phyloP scores from a whole-genome alignment of 2,329 filamentous ascomycete genomes.

The Truncatella angustata region DNA sequence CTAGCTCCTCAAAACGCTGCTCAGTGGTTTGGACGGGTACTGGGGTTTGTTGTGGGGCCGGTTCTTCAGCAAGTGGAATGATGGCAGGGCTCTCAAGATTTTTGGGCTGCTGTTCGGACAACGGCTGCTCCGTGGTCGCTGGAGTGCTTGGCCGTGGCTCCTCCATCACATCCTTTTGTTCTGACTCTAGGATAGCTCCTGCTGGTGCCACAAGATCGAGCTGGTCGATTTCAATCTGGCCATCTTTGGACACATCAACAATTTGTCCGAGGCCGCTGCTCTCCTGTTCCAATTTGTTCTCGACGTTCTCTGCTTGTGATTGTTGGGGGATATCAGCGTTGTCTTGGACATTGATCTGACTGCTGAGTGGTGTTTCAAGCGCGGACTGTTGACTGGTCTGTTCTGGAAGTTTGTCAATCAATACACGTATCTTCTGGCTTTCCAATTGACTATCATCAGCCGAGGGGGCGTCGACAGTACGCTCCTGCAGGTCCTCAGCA shows the following conservation, averaged over 20 bases:
- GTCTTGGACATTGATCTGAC: not conserved
- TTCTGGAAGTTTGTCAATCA: too few species aligned
- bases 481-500: not conserved
- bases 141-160: not conserved
- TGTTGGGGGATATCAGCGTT: not conserved
- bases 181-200: not conserved
- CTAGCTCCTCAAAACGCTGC: conserved; percentile 5
- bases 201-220: not conserved
- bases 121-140: not conserved
- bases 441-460: not conserved
- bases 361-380: not conserved
- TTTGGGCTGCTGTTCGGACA: not conserved
- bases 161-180: not conserved
- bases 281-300: not conserved
- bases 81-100: not conserved
- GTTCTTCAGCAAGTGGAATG: not conserved
- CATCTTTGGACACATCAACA: not conserved
- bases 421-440: not conserved
- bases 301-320: not conserved
- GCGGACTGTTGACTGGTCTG: not conserved
- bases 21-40: not conserved
- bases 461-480: not conserved
- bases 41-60: not conserved
- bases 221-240: not conserved
- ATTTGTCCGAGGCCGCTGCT: not conserved